Evolutionary conservation across 2,329 filamentous ascomycete genomes (phyloP).

Genomic region (Hypoxylon sp.): DNA sequence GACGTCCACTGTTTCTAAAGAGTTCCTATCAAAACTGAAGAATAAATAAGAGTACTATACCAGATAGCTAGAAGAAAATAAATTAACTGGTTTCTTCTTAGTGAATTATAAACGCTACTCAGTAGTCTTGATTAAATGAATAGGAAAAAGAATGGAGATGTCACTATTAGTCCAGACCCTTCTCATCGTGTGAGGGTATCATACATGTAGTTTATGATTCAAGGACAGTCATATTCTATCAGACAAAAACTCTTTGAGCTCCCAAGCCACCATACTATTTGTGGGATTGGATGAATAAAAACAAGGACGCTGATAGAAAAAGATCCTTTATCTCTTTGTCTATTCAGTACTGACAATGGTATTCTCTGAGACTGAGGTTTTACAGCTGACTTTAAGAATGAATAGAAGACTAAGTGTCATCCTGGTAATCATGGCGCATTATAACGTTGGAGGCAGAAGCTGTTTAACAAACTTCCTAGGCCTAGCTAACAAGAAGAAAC

Average conservation of each 20-base stretch:
- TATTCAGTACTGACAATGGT: slow-evolving; percentile 8
- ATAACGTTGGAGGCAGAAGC: neutral
- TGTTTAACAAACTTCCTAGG: neutral
- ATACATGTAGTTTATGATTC: slow-evolving; percentile 23
- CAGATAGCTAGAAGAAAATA: slow-evolving; percentile 24
- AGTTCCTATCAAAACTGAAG: slow-evolving; percentile 1
- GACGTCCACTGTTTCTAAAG: neutral
- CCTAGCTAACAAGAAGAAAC: neutral
- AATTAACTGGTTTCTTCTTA: neutral
- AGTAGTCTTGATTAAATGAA: slow-evolving; percentile 4
- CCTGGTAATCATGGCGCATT: neutral
- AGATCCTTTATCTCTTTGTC: slow-evolving; percentile 7
- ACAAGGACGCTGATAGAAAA: slow-evolving; percentile 8
- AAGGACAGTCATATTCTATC: slow-evolving; percentile 1
- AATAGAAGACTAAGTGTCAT: neutral
- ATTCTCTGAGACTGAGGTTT: neutral
- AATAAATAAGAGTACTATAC: slow-evolving; percentile 20
- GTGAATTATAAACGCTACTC: slow-evolving; percentile 4
- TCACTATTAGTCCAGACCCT: neutral
- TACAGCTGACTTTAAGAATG: neutral
- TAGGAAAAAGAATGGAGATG: slow-evolving; percentile 7
- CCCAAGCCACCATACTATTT: slow-evolving; percentile 1
- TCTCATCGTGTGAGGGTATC: neutral
- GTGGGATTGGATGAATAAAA: neutral
- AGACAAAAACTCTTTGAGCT: slow-evolving; percentile 1